A percentile compares a stretch with the other conserved stretches of the same genome.
Conservation (phyloP, 2,329 filamentous ascomycete species). For the Teratosphaeria nubilosa region DNA sequence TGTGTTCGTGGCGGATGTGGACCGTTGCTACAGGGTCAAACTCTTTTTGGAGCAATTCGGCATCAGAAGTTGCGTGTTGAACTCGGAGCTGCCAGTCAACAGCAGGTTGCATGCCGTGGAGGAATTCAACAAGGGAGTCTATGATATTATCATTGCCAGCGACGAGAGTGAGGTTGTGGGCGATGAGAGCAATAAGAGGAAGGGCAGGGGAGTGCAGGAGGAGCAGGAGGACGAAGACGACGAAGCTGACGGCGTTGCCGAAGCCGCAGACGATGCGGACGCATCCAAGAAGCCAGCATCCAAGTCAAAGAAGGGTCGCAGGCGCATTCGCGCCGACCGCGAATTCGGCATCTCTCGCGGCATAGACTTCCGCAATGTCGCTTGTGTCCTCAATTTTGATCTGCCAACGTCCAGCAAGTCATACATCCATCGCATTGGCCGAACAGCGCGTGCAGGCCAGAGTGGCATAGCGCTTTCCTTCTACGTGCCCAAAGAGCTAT, state of each 20-base stretch:
- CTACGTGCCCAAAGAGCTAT: constrained; percentile 70
- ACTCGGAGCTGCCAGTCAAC: constrained; percentile 89
- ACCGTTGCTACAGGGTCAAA: constrained; percentile 83
- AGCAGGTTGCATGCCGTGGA: constrained; percentile 89
- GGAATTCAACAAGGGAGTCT: constrained; percentile 92
- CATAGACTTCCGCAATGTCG: constrained; percentile 93
- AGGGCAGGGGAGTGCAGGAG: constrained; percentile 16
- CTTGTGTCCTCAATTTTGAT: constrained; percentile 94
- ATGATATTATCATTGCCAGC: constrained; percentile 95
- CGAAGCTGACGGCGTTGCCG: constrained; percentile 10
- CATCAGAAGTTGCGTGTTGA: constrained; percentile 84
- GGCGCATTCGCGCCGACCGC: constrained; percentile 52
- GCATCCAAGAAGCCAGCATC: constrained; percentile 20
- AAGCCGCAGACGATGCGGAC: constrained; percentile 5
- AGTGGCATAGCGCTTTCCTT: constrained; percentile 95
- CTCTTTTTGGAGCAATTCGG: constrained; percentile 95
- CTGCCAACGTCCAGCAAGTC: constrained; percentile 79
- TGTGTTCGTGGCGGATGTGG: constrained; percentile 75
- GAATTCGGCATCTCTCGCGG: constrained; percentile 94
- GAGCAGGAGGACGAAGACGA: constrained; percentile 26
- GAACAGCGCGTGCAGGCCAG: constrained; percentile 83
- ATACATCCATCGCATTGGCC: constrained; percentile 93
- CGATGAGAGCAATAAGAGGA: constrained; percentile 40
- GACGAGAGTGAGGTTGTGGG: constrained; percentile 83
- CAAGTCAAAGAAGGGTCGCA: constrained; percentile 50